A percentile compares a stretch with the other conserved stretches of the same genome.
Evolutionary conservation across 306 rosid genomes (phyloP).

Genomic region (Vigna angularis): DNA sequence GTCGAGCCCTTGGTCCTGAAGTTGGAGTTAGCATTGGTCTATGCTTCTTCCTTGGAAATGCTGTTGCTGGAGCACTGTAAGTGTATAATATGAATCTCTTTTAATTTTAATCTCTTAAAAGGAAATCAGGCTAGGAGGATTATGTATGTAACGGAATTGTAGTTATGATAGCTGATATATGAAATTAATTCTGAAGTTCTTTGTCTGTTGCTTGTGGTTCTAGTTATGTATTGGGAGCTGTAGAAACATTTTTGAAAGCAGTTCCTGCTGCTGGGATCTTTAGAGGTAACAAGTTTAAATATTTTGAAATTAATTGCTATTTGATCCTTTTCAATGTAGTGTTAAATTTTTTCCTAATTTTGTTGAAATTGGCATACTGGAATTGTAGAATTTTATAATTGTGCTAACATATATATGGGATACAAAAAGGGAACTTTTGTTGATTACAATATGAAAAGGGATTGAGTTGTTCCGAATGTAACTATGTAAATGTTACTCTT

Average conservation of each 20-base stretch:
- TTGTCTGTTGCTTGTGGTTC: slow-evolving; percentile 57
- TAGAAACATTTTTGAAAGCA: slow-evolving; percentile 97
- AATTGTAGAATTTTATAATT: slow-evolving; percentile 4
- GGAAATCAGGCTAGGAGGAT: slow-evolving; percentile 32
- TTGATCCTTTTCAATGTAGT: too few relatives aligned
- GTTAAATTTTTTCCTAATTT: too few relatives aligned
- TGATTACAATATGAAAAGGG: too few relatives aligned
- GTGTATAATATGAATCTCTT: slow-evolving; percentile 48
- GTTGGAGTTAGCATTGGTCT: slow-evolving; percentile 99
- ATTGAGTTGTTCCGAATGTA: too few relatives aligned
- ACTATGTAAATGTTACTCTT: too few relatives aligned
- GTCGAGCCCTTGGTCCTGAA: slow-evolving; percentile 99
- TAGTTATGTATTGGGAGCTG: slow-evolving; percentile 98
- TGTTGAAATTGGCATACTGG: not conserved
- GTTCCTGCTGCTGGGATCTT: slow-evolving; percentile 94
- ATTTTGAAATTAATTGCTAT: slow-evolving; percentile 16
- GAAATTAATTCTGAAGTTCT: slow-evolving; percentile 35
- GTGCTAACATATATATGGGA: slow-evolving; percentile 26
- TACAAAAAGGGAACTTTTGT: not conserved
- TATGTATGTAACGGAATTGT: slow-evolving; percentile 34
- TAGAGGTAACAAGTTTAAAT: slow-evolving; percentile 65
- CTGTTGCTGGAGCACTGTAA: slow-evolving; percentile 99
- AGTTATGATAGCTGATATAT: slow-evolving; percentile 35
- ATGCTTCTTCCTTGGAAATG: slow-evolving; percentile 98
- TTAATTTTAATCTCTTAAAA: slow-evolving; percentile 26